These are phyloP conservation scores for Takakia lepidozioides DNA, from an alignment of 225 moss, liverwort and hornwort species.

Conservation along the genomic window DNA sequence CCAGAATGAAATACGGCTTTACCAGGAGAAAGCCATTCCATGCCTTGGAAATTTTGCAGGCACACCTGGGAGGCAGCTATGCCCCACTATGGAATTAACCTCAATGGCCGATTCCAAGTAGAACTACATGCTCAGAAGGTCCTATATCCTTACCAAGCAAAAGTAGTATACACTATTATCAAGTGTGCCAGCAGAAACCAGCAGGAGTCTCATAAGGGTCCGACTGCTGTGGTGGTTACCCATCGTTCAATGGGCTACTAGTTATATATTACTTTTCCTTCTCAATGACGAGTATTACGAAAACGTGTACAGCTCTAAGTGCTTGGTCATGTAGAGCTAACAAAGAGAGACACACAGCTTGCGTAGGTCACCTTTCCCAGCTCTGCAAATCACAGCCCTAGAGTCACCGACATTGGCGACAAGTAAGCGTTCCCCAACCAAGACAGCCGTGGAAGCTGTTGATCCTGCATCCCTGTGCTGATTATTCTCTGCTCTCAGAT, in stretches of 20 bases:
- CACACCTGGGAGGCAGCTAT: too few relatives aligned
- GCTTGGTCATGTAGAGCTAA: background rate
- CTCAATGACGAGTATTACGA: too few relatives aligned
- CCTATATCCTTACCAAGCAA: too few relatives aligned
- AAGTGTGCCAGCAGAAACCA: too few relatives aligned
- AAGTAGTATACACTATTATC: too few relatives aligned
- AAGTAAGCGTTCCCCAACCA: conserved; percentile 75
- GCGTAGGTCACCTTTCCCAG: conserved; percentile 57
- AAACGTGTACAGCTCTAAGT: too few relatives aligned
- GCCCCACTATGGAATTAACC: too few relatives aligned
- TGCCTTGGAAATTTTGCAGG: background rate
- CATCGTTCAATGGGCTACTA: background rate
- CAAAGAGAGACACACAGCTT: background rate
- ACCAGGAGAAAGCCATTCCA: background rate
- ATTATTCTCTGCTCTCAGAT: conserved; percentile 70
- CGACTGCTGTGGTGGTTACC: background rate
- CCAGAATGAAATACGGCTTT: too few relatives aligned
- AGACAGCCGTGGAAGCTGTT: conserved; percentile 91
- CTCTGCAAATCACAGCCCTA: conserved; percentile 75
- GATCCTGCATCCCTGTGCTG: conserved; percentile 94
- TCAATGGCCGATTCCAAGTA: too few relatives aligned
- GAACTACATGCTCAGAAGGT: too few relatives aligned
- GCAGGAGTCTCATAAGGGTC: too few relatives aligned
- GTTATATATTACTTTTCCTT: too few relatives aligned
- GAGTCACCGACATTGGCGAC: conserved; percentile 99